Conservation (phyloP, 129 eudicot species). For the Lactuca saligna region DNA sequence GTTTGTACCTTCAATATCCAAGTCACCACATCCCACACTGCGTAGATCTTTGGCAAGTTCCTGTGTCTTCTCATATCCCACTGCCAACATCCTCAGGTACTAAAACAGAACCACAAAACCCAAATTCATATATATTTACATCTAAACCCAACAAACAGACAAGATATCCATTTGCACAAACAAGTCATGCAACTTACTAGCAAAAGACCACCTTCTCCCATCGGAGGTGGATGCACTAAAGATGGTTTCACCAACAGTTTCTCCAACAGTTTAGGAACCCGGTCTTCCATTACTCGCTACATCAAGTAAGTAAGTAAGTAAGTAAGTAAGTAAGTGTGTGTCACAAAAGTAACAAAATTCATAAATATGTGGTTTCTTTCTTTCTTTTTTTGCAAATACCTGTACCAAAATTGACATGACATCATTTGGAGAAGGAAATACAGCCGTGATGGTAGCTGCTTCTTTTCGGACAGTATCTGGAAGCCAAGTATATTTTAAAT, state of each 20-base stretch:
- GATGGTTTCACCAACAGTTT: slow-evolving; percentile 85
- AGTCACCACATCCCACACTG: slow-evolving; percentile 95
- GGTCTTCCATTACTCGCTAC: slow-evolving; percentile 90
- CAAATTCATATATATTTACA: background rate
- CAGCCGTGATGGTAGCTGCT: slow-evolving; percentile 92
- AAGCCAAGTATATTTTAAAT: slow-evolving; percentile 23
- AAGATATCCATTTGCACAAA: slow-evolving; percentile 7
- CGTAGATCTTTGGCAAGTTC: slow-evolving; percentile 92
- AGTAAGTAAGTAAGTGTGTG: background rate
- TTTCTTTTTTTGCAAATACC: slow-evolving; percentile 46
- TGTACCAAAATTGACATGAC: slow-evolving; percentile 96
- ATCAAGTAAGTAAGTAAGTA: background rate
- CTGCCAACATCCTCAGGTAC: slow-evolving; percentile 98
- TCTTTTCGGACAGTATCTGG: slow-evolving; percentile 92
- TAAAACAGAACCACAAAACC: slow-evolving; percentile 32
- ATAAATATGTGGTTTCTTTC: background rate
- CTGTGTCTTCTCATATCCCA: slow-evolving; percentile 94
- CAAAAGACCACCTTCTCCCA: slow-evolving; percentile 89
- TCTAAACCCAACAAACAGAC: background rate
- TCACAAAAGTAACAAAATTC: background rate
- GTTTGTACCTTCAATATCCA: slow-evolving; percentile 93
- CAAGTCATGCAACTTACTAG: slow-evolving; percentile 59
- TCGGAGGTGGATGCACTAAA: slow-evolving; percentile 79
- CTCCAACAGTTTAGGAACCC: slow-evolving; percentile 90
- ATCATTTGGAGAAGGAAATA: slow-evolving; percentile 97